phyloP scores from a whole-genome alignment of 805 yeast species.

The Komagataella phaffii region DNA sequence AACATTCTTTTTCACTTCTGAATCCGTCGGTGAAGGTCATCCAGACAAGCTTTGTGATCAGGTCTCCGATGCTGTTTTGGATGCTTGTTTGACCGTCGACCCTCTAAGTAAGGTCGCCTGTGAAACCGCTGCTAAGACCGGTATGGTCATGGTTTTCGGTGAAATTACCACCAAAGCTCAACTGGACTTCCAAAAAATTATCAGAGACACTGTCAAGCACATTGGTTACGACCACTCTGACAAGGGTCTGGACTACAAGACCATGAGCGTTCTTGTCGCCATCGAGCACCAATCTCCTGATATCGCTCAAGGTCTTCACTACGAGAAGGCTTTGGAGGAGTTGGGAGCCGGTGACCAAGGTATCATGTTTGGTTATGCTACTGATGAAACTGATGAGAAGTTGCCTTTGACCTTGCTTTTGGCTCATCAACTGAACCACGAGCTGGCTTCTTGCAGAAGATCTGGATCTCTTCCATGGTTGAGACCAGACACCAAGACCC shows the following conservation, averaged over 20 bases:
- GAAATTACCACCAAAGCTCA: conserved; percentile 96
- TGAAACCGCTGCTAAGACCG: conserved; percentile 98
- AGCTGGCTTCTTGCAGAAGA: conserved; percentile 95
- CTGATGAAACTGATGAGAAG: conserved; percentile 97
- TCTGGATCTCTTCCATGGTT: conserved; percentile 90
- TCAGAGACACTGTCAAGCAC: conserved; percentile 96
- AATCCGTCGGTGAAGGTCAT: conserved; percentile 91
- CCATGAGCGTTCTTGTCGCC: conserved; percentile 97
- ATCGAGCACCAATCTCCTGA: conserved; percentile 99
- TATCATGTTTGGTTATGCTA: conserved; percentile 99
- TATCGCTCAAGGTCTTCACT: conserved; percentile 98
- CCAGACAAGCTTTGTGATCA: conserved; percentile 97
- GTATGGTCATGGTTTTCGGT: conserved; percentile 99
- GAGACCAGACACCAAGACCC: conserved; percentile 99
- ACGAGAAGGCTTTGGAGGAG: conserved; percentile 89
- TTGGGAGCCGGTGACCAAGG: conserved; percentile 99
- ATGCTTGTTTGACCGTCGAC: conserved; percentile 91
- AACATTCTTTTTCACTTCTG: conserved; percentile 64
- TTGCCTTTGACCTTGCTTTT: conserved; percentile 89
- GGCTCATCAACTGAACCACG: conserved; percentile 93
- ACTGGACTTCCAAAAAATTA: conserved; percentile 92
- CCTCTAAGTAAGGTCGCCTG: conserved; percentile 98
- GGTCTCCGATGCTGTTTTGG: conserved; percentile 95
- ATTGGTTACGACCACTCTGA: conserved; percentile 94
- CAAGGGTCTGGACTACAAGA: conserved; percentile 98